Base-by-base conservation (phyloP, 352 stramenopile genomes). In the Aphanomyces cochlioides region DNA sequence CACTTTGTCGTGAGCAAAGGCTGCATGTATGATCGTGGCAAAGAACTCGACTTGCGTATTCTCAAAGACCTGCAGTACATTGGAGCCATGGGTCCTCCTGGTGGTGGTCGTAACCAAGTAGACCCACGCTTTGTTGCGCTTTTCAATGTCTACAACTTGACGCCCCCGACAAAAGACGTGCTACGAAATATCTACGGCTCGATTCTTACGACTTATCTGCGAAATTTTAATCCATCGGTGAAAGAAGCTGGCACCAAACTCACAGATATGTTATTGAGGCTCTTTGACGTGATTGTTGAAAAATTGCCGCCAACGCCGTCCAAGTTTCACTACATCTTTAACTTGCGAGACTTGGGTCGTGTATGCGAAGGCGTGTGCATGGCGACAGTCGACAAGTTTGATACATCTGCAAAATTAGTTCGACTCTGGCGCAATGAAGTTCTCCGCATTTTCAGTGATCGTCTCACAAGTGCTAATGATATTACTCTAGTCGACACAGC, bases 321-420 rank as follows among this genome's bases (percentile, higher is more conserved):
- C 41, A 98, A 98, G 70, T 98, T 98, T 63, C 94, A 98, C 75
- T 98, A 98, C 75, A 98, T 98, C 59, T 98, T 98, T 76, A 98
- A 98, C 50, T 77, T 98, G n/a, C 84, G 95, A 0, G 95, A 98
- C 67, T 75, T 98, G 13, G 93, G 88, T 0, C 86, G 95, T 8
- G 92, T 98, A 2, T 98, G 93, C 54, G 93, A 98, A 77, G 95
- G 95, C 7, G 78, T 98, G 13, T 98, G 93, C 63, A 92, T 97
- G 74, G 90, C 90, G 8, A 98, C 92, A 1, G 80, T 87, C 0
- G 94, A 98, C 72, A 91, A 85, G 38, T 95, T 97, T 69, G 79
- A 88, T 40, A 84, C 67, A 36, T 73, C 79, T 28, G 59, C 76
- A 5, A 77, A 74, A 5, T 77, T 98, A 40, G 89, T 98, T 41